Percentiles rank a stretch among this genome's conserved stretches.
Conservation (phyloP, 305 asterid genomes). For the Fraxinus floribunda region DNA sequence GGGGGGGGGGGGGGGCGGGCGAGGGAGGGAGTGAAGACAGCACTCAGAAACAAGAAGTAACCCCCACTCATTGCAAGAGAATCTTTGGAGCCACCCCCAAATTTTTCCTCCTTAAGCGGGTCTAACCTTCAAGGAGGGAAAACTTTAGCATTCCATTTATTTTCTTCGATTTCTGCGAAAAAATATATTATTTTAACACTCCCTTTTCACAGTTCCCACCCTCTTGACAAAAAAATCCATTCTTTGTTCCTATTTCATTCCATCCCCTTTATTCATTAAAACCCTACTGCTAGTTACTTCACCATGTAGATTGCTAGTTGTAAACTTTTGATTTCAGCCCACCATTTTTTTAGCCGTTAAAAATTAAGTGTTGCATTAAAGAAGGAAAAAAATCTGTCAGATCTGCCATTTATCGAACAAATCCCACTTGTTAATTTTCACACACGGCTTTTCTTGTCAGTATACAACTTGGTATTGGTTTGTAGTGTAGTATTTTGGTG, state of each 20-base stretch:
- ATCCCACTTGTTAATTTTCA: neutral
- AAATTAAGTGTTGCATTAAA: constrained; percentile 10
- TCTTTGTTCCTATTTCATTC: neutral
- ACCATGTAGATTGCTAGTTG: constrained; percentile 29
- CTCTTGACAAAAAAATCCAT: neutral
- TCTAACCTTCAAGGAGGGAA: constrained; percentile 2
- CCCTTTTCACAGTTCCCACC: neutral
- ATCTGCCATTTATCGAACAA: constrained; percentile 22
- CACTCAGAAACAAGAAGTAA: neutral
- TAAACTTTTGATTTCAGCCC: constrained; percentile 37
- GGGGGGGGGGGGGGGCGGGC: neutral
- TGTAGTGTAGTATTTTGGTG: neutral
- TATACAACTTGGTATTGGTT: neutral
- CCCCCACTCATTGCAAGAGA: constrained; percentile 1
- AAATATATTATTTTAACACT: neutral
- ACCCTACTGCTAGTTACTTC: constrained; percentile 4
- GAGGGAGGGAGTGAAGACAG: neutral
- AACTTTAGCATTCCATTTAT: constrained; percentile 2
- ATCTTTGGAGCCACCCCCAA: neutral
- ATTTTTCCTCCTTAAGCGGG: neutral
- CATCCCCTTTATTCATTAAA: neutral
- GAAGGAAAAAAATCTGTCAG: constrained; percentile 17
- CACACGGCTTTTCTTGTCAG: neutral
- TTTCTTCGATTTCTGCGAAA: constrained; percentile 20
- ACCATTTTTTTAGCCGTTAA: constrained; percentile 21